A percentile compares a stretch with the other conserved stretches of the same genome.
Evolutionary conservation across 192 early-diverging fungal species (phyloP).

Genomic region (Coemansia sp.): DNA sequence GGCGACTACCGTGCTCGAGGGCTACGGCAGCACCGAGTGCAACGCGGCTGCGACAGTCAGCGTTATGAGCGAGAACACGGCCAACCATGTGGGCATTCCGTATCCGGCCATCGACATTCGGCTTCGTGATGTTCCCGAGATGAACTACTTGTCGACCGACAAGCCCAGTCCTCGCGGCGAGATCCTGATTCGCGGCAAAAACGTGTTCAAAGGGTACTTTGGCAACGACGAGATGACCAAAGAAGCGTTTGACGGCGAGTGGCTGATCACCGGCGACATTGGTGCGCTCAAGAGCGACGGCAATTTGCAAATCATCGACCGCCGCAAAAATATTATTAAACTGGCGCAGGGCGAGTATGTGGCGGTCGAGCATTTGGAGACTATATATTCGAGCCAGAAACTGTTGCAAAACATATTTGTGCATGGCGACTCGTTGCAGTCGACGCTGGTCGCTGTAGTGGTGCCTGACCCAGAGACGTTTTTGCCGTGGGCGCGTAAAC

Average conservation of each 20-base stretch:
- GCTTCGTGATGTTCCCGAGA: conserved; percentile 83
- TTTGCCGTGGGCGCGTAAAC: conserved; percentile 62
- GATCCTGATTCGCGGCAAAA: conserved; percentile 75
- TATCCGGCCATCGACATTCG: conserved; percentile 78
- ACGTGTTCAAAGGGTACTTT: conserved; percentile 78
- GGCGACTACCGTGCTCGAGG: conserved; percentile 59
- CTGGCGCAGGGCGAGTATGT: conserved; percentile 91
- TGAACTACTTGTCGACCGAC: conserved; percentile 82
- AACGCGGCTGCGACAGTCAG: conserved; percentile 33
- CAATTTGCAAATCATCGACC: conserved; percentile 78
- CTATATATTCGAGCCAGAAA: conserved; percentile 66
- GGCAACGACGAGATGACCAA: conserved; percentile 75
- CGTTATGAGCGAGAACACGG: conserved; percentile 30
- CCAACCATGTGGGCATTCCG: conserved; percentile 77
- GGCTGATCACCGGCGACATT: conserved; percentile 88
- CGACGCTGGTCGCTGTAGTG: conserved; percentile 78
- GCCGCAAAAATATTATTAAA: conserved; percentile 81
- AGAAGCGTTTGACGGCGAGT: conserved; percentile 77
- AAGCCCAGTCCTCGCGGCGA: conserved; percentile 86
- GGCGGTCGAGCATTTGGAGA: conserved; percentile 88
- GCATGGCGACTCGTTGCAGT: conserved; percentile 87
- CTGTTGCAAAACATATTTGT: conserved; percentile 88
- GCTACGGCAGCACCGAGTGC: conserved; percentile 54
- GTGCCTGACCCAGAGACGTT: conserved; percentile 77
- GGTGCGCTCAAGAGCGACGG: conserved; percentile 72